Percentiles rank a stretch among this genome's conserved stretches.
Evolutionary conservation across 352 stramenopile genomes (phyloP).

Genomic region (Peronospora farinosa): DNA sequence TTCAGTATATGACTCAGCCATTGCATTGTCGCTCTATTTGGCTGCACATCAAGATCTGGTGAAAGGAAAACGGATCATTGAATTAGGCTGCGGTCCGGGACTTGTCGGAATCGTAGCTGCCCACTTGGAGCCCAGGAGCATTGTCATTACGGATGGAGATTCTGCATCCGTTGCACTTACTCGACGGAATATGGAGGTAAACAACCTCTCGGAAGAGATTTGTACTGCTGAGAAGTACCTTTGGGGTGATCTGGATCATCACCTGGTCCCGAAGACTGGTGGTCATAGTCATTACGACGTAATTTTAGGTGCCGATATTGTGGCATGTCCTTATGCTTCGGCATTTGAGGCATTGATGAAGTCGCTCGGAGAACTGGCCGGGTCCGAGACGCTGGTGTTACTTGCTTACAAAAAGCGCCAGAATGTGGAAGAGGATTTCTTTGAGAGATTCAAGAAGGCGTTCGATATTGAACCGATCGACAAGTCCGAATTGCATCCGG

Average conservation of each 20-base stretch:
- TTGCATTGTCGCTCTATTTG: constrained; percentile 76
- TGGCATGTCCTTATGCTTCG: constrained; percentile 71
- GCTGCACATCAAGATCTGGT: constrained; percentile 47
- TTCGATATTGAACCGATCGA: constrained; percentile 47
- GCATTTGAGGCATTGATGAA: constrained; percentile 57
- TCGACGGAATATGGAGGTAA: constrained; percentile 43
- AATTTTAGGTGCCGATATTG: constrained; percentile 74
- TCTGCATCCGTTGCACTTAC: constrained; percentile 57
- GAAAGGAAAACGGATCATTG: constrained; percentile 49
- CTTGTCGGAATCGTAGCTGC: constrained; percentile 66
- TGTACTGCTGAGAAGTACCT: constrained; percentile 46
- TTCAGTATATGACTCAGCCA: constrained; percentile 74
- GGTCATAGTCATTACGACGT: constrained; percentile 46
- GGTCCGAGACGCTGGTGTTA: constrained; percentile 40
- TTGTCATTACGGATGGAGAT: constrained; percentile 74
- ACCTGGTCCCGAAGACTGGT: constrained; percentile 16
- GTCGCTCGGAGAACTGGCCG: constrained; percentile 43
- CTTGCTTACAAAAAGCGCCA: constrained; percentile 77
- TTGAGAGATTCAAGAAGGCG: constrained; percentile 37
- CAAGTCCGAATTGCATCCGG: constrained; percentile 42
- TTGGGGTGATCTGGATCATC: constrained; percentile 45
- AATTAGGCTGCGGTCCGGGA: constrained; percentile 67
- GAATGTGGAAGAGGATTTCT: constrained; percentile 60
- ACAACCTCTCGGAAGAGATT: constrained; percentile 10
- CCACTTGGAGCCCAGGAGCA: constrained; percentile 34